Conservation (phyloP, 2,329 filamentous ascomycete species). For the Colletotrichum abscissum region DNA sequence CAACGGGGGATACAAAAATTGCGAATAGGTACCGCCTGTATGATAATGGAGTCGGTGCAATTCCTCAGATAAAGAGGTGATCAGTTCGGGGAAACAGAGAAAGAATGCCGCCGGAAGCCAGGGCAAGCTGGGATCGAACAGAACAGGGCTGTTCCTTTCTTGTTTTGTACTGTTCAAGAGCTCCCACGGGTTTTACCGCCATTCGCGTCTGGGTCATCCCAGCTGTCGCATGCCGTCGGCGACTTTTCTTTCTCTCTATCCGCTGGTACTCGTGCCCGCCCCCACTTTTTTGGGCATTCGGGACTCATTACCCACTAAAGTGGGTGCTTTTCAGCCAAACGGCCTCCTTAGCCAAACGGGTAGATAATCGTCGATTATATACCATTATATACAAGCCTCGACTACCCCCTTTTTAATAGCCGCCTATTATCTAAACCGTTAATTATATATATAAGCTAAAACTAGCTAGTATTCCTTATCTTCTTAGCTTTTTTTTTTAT, state of each 20-base stretch:
- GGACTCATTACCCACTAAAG: too few relatives aligned
- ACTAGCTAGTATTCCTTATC: too few relatives aligned
- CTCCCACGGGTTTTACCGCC: conserved; percentile 9
- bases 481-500: too few relatives aligned
- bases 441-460: too few relatives aligned
- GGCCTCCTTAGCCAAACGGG: too few relatives aligned
- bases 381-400: too few relatives aligned
- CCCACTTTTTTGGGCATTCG: too few relatives aligned
- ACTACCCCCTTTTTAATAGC: too few relatives aligned
- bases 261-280: too few relatives aligned
- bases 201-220: conserved; percentile 9
- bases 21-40: neutral
- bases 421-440: too few relatives aligned
- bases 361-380: too few relatives aligned
- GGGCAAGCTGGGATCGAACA: neutral
- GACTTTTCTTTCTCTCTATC: neutral
- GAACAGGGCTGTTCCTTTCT: neutral
- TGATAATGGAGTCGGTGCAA: conserved; percentile 2
- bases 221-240: neutral
- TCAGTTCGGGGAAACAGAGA: conserved; percentile 7
- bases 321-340: too few relatives aligned
- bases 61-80: neutral
- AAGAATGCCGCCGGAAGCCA: neutral
- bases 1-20: neutral
- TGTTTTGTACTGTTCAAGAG: neutral